Base-by-base conservation (phyloP, 2,329 filamentous ascomycete genomes). In the Metarhizium humberi region DNA sequence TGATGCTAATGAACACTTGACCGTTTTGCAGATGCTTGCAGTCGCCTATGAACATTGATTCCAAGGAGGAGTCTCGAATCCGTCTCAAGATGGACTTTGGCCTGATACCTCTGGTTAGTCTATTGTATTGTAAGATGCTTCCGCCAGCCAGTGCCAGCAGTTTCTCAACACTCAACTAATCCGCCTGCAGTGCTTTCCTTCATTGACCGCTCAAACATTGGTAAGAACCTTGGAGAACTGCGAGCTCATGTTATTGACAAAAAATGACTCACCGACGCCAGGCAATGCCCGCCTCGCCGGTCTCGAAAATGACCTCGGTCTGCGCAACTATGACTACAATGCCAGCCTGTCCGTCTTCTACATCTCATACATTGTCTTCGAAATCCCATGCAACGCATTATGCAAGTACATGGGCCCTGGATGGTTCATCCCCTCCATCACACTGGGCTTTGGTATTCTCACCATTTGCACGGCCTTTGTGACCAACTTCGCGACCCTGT, bases 151-250 rank as follows among this genome's bases (percentile, higher is more conserved):
- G 25, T 4, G 25, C 25, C 25, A 11, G 50, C 14, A 25, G 25
- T 16, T 11, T 16, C 43, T 29, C 40, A 43, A n/a, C 4, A 34
- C 18, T 25, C 7, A 36, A 52, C 16, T 32, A 16, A 49, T 20
- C 7, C 14, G 13, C 10, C 7, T 20, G 18, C 25, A 59, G 58
- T 66, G 1, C 59, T 66, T 49, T 60, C 63, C 38, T 86, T 86
- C 66, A 85, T 86, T 57, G 84, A 87, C 62, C 75, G 84, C 25
- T 79, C 83, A 34, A 87, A 87, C 62, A 85, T 87, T 52, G 84
- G 82, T 81, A 66, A 56, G 69, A 59, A 25, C 18, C 13, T 29
- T 36, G 7, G 34, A 11, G 13, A 36, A 13, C 1, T 46, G n/a
- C 46, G 50, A 52, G 30, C 30, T 14, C 38, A 18, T 51, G 20